Conservation (phyloP, 768 basidiomycete species). For the Gymnopilus junonius region DNA sequence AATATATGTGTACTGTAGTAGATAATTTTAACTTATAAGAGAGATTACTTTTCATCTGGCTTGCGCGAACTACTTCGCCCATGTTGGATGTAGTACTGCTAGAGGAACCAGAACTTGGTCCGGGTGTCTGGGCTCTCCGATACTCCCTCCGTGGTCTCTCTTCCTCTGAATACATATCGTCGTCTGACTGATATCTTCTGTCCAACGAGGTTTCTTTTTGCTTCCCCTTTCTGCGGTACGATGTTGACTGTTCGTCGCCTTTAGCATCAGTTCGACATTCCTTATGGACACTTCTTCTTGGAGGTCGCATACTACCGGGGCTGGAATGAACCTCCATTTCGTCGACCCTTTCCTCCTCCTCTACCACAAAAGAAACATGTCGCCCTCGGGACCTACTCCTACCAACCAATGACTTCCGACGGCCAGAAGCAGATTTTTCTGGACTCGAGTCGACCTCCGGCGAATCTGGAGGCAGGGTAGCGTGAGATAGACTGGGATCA, state of each 20-base stretch:
- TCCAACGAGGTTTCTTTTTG: neutral
- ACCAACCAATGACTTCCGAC: constrained; percentile 42
- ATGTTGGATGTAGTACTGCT: neutral
- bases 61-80: neutral
- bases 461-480: constrained; percentile 57
- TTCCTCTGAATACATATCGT: constrained; percentile 2
- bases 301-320: constrained; percentile 2
- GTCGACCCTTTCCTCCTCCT: constrained; percentile 29
- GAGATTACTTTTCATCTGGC: neutral
- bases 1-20: no score
- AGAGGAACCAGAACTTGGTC: neutral
- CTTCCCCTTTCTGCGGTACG: neutral
- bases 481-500: constrained; percentile 49
- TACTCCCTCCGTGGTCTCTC: constrained; percentile 14
- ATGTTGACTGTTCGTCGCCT: neutral
- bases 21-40: no score
- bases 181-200: neutral
- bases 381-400: constrained; percentile 60
- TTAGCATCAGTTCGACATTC: neutral
- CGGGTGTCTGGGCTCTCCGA: constrained; percentile 32
- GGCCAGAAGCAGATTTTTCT: constrained; percentile 27
- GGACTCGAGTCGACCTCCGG: constrained; percentile 49
- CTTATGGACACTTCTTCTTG: neutral
- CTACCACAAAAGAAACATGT: constrained; percentile 58
- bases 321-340: constrained; percentile 14